These are phyloP conservation scores for Termitomyces sp. DNA, from an alignment of 768 basidiomycete species.

Conservation along the genomic window DNA sequence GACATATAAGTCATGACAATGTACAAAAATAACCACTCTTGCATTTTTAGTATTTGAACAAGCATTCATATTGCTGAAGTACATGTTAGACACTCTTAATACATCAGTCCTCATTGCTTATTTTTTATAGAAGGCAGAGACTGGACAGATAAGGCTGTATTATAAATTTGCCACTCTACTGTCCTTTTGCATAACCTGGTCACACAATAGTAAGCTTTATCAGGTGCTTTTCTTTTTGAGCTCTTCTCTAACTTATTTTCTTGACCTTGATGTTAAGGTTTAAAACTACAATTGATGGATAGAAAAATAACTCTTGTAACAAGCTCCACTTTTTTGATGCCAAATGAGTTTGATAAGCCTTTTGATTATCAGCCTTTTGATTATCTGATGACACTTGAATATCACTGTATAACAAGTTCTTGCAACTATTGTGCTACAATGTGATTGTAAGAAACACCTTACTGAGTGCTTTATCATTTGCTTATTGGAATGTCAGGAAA, in stretches of 20 bases:
- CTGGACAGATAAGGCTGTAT: too few relatives aligned
- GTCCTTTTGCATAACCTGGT: too few relatives aligned
- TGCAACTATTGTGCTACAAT: background rate
- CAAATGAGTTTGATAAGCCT: background rate
- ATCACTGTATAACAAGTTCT: background rate
- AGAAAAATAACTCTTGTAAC: background rate
- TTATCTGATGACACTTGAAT: background rate
- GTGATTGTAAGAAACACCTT: background rate
- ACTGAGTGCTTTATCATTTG: background rate
- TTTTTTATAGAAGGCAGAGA: too few relatives aligned
- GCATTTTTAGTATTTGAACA: too few relatives aligned
- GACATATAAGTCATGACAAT: too few relatives aligned
- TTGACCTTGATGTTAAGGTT: background rate
- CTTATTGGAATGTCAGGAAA: background rate
- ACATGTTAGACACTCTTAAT: too few relatives aligned
- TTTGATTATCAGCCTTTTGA: too few relatives aligned
- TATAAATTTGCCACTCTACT: too few relatives aligned
- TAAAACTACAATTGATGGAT: background rate
- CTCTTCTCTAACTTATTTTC: background rate
- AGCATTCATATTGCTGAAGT: too few relatives aligned
- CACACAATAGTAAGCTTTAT: too few relatives aligned
- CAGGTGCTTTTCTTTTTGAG: background rate
- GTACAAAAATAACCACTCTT: too few relatives aligned
- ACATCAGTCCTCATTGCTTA: too few relatives aligned
- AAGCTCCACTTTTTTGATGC: background rate